Evolutionary conservation across 768 basidiomycete genomes (phyloP), one percentile per base, ranked within the genome.

Genomic region (Amanita exitialis): DNA sequence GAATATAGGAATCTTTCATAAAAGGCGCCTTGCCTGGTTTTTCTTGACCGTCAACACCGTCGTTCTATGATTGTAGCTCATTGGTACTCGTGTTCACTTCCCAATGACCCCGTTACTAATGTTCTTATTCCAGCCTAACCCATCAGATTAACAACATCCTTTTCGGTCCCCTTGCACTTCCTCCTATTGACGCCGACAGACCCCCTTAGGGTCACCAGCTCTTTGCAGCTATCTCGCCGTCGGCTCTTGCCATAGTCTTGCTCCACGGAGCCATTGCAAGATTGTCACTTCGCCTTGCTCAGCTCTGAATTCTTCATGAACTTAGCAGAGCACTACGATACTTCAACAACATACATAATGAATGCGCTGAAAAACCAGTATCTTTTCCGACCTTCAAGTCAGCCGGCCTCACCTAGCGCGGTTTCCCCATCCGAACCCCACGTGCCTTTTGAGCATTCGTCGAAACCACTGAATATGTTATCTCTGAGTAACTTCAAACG

Each of bases 161-260:
- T 68, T 76, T 81, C 65, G 73, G 71, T 64, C 84, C 83, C 58
- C 76, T 79, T 70, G 76, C 67, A 54, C 73, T 70, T 66, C 61
- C 69, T 66, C 70, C 80, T 58, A 68, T 82, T 64, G 80, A 80
- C 77, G 79, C 78, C 48, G 85, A 90, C 74, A 72, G 82, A 57
- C 87, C 87, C 62, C 87, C 87, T 76, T 90, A 83, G 78, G 68
- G 66, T 67, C 20, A 2, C n/a, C 8, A 23, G 27, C 46, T 51
- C 54, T 51, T 42, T 55, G 55, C 52, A 54, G 44, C 23, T 20
- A 41, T 57, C 51, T 52, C 56, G 56, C 58, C 58, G 78, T 20
- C 12, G 34, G 76, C 66, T 65, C 71, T 79, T 86, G 72, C 72
- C 74, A 74, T 76, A 76, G 74, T 47, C 55, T 53, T 54, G 54